Percentiles rank a stretch among this genome's conserved stretches.
Conservation (phyloP, 2,329 filamentous ascomycete genomes). For the Colletotrichum siamense region DNA sequence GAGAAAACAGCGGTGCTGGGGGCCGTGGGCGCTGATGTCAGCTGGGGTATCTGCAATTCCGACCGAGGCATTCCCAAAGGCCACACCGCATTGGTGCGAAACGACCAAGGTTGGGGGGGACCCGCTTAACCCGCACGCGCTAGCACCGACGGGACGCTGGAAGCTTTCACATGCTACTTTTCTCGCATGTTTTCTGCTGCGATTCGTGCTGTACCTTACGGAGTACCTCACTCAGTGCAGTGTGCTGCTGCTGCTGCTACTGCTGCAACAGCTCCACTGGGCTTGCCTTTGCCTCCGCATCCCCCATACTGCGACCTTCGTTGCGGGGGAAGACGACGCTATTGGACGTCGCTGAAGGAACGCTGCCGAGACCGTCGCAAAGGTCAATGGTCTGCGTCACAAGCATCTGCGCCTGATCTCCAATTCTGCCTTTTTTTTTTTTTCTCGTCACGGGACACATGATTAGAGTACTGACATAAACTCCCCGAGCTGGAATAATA, state of each 20-base stretch:
- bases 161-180: constrained; percentile 16
- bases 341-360: not conserved
- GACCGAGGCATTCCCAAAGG: constrained; percentile 18
- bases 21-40: constrained; percentile 18
- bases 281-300: constrained; percentile 2
- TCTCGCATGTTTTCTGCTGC: not conserved
- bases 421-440: not conserved
- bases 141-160: not conserved
- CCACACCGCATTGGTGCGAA: constrained; percentile 19
- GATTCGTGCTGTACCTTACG: not conserved
- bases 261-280: not conserved
- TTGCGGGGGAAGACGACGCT: constrained; percentile 4
- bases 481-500: not conserved
- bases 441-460: not conserved
- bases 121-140: not conserved
- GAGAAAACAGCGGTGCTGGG: not conserved
- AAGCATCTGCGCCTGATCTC: constrained; percentile 13
- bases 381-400: constrained; percentile 8
- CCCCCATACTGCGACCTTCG: not conserved
- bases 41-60: not conserved
- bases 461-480: not conserved
- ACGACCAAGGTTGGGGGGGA: not conserved
- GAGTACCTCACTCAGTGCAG: not conserved
- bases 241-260: not conserved
- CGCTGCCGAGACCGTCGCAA: not conserved